Base-by-base conservation (phyloP, 176 grass and related monocot species). In the Phoenix roebelenii region DNA sequence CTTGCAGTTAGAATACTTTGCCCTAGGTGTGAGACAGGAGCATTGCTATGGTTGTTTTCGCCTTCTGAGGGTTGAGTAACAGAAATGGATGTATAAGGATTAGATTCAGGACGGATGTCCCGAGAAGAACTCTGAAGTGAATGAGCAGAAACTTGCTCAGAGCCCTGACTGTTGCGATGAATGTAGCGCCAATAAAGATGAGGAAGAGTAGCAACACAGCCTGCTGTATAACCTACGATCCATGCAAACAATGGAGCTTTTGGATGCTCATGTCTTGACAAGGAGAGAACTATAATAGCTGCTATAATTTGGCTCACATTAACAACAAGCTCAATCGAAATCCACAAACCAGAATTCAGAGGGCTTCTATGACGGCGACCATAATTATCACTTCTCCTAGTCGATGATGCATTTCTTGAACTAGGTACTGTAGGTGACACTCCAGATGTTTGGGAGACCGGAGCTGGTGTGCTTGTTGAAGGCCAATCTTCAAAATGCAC, bases 151-250 rank as follows among this genome's bases (percentile, higher is more conserved):
- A 83, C 79, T 26, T 90, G 83, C 51, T 74, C 83, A 26, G 70
- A 78, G 50, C 9, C 72, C 7, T 73, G 82, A 50, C 55, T 50
- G 58, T 88, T 88, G 53, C 81, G 81, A 66, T 91, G 75, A 71
- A 96, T 82, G 68, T 80, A 91, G 4, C 87, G 78, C 92, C 92
- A 97, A 82, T 85, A 91, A 67, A 97, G 82, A 83, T 91, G 83
- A 15, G 84, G 84, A 71, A 97, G 75, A 59, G 79, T 88, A 66
- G 74, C 74, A 66, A 88, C n/a, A 73, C 92, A 91, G 1, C 92
- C 87, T 23, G 77, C 39, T 66, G 79, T 88, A 69, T 91, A 97
- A 29, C 83, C 87, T 51, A 88, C 54, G 49, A 97, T 75, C 92
- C 92, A 97, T 69, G 52, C 69, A 50, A 83, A 88, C 28, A 97